A percentile compares a stretch with the other conserved stretches of the same genome.
These are phyloP conservation scores for Mycena filopes DNA, from an alignment of 768 basidiomycete genomes.

Conservation along the genomic window DNA sequence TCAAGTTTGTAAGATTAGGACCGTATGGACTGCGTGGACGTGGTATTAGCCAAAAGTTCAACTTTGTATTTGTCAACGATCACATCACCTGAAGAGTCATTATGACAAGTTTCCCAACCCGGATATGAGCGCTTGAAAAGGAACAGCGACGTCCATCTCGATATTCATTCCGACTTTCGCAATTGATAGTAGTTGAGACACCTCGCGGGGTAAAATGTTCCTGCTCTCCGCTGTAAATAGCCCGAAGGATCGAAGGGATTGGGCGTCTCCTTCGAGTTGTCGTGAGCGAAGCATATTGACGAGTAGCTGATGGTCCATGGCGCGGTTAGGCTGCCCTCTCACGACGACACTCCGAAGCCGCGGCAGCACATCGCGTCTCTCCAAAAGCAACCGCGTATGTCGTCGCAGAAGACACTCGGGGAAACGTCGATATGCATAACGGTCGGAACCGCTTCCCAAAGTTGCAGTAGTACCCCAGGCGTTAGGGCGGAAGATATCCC, in stretches of 20 bases:
- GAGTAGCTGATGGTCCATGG: neutral
- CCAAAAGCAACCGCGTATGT: neutral
- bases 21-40: neutral
- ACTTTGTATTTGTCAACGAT: too few relatives aligned
- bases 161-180: neutral
- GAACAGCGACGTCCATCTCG: slow-evolving; percentile 2
- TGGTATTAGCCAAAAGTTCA: too few relatives aligned
- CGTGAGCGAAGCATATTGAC: slow-evolving; percentile 1
- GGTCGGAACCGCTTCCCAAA: slow-evolving; percentile 2
- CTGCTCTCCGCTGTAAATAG: neutral
- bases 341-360: neutral
- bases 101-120: neutral
- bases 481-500: neutral
- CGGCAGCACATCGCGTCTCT: neutral
- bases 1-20: neutral
- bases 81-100: neutral
- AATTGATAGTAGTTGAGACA: neutral
- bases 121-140: neutral
- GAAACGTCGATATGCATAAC: neutral
- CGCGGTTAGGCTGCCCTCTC: neutral
- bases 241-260: neutral
- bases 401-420: slow-evolving; percentile 2
- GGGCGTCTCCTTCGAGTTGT: neutral
- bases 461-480: neutral
- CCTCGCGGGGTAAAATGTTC: neutral